Evolutionary conservation across 2,329 filamentous ascomycete genomes (phyloP).

Genomic region (Colletotrichum scovillei): DNA sequence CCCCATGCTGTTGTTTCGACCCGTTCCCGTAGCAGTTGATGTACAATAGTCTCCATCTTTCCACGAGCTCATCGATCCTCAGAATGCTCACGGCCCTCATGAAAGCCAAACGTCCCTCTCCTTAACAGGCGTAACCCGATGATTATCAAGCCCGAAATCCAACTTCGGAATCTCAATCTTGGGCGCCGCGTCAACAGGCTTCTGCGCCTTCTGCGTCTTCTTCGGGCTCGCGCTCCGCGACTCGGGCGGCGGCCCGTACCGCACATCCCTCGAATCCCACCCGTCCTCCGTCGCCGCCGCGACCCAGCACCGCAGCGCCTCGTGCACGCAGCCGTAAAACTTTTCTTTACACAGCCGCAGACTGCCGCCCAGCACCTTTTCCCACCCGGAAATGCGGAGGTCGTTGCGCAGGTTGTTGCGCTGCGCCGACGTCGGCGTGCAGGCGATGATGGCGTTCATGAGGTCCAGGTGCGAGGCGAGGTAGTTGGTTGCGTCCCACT

Average conservation of each 20-base stretch:
- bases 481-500: slow-evolving; percentile 99
- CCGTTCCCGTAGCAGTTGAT: slow-evolving; percentile 13
- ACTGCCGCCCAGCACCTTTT: slow-evolving; percentile 87
- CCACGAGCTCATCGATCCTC: no score
- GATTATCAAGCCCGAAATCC: slow-evolving; percentile 56
- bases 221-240: slow-evolving; percentile 55
- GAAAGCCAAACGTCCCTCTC: slow-evolving; percentile 41
- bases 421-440: slow-evolving; percentile 74
- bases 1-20: slow-evolving; percentile 15
- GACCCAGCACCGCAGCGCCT: slow-evolving; percentile 90
- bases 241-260: slow-evolving; percentile 73
- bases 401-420: slow-evolving; percentile 84
- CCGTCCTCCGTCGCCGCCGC: slow-evolving; percentile 85
- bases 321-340: slow-evolving; percentile 93
- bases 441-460: slow-evolving; percentile 89
- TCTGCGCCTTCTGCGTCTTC: slow-evolving; percentile 60
- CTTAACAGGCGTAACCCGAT: slow-evolving; percentile 39
- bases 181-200: slow-evolving; percentile 65
- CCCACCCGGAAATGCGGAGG: slow-evolving; percentile 86
- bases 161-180: slow-evolving; percentile 71
- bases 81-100: not conserved
- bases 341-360: slow-evolving; percentile 96
- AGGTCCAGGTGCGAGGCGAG: slow-evolving; percentile 92
- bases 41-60: slow-evolving; percentile 7
- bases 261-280: slow-evolving; percentile 87